phyloP scores from a whole-genome alignment of 805 yeast genomes.

The Ogataea thermomethanolica region DNA sequence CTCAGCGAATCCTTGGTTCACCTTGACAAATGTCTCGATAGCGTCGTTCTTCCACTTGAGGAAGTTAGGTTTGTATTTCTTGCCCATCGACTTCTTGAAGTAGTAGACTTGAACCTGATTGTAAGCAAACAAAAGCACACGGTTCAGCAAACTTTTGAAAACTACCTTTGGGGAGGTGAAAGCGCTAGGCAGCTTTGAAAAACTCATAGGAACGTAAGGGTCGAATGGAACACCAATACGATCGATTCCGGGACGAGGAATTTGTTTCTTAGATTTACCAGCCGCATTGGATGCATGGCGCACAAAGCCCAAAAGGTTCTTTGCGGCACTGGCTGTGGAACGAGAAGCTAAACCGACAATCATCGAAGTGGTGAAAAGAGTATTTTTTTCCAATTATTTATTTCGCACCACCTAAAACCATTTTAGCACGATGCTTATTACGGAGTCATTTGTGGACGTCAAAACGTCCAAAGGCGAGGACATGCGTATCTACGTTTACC shows the following conservation, averaged over 20 bases:
- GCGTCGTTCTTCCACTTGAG: conserved; percentile 83
- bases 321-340: not conserved
- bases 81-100: conserved; percentile 35
- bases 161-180: conserved; percentile 38
- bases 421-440: conserved; percentile 53
- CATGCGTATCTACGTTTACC: conserved; percentile 61
- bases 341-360: conserved; percentile 3
- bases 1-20: conserved; percentile 78
- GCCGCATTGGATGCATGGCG: conserved; percentile 16
- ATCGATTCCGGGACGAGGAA: conserved; percentile 31
- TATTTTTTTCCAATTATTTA: not conserved
- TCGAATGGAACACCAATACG: conserved; percentile 36
- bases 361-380: conserved; percentile 1
- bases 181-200: conserved; percentile 41
- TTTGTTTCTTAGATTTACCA: conserved; percentile 11
- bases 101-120: conserved; percentile 55
- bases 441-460: conserved; percentile 62
- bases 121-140: conserved; percentile 62
- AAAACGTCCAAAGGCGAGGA: conserved; percentile 62
- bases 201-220: conserved; percentile 50
- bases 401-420: conserved; percentile 3
- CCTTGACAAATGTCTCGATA: conserved; percentile 67
- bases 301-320: not conserved
- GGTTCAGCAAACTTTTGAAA: conserved; percentile 50
- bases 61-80: conserved; percentile 56